phyloP scores from a whole-genome alignment of 345 rosid genomes.

The Microthlaspi erraticum region DNA sequence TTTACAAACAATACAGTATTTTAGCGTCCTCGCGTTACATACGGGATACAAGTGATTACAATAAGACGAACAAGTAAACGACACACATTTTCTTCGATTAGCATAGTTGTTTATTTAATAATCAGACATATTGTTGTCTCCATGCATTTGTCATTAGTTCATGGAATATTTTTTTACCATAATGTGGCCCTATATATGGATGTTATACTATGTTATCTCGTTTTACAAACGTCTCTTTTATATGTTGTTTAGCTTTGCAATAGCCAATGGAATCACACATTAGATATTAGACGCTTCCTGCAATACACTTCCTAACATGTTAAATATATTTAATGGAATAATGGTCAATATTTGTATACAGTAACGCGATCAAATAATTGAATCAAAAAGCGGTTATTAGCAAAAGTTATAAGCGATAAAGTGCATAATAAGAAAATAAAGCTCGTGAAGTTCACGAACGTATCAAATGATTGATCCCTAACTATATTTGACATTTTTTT shows the following conservation, averaged over 20 bases:
- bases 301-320: neutral
- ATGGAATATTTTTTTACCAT: slow-evolving; percentile 22
- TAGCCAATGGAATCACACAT: slow-evolving; percentile 3
- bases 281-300: neutral
- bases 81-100: slow-evolving; percentile 16
- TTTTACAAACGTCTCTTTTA: neutral
- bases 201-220: slow-evolving; percentile 26
- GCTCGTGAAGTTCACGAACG: neutral
- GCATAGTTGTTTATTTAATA: neutral
- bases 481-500: neutral
- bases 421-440: neutral
- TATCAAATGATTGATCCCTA: slow-evolving; percentile 26
- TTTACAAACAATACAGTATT: too few relatives aligned
- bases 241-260: neutral
- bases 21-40: slow-evolving; percentile 14
- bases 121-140: slow-evolving; percentile 7
- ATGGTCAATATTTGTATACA: neutral
- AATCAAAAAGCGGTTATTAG: neutral
- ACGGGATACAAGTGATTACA: slow-evolving; percentile 12
- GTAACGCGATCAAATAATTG: slow-evolving; percentile 10
- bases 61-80: slow-evolving; percentile 20
- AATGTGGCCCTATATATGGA: slow-evolving; percentile 5
- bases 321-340: neutral
- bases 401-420: slow-evolving; percentile 2
- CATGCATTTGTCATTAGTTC: slow-evolving; percentile 23